Percentiles rank a stretch among this genome's conserved stretches.
These are phyloP conservation scores for Penicillium sp. DNA, from an alignment of 2,329 filamentous ascomycete genomes.

Conservation along the genomic window DNA sequence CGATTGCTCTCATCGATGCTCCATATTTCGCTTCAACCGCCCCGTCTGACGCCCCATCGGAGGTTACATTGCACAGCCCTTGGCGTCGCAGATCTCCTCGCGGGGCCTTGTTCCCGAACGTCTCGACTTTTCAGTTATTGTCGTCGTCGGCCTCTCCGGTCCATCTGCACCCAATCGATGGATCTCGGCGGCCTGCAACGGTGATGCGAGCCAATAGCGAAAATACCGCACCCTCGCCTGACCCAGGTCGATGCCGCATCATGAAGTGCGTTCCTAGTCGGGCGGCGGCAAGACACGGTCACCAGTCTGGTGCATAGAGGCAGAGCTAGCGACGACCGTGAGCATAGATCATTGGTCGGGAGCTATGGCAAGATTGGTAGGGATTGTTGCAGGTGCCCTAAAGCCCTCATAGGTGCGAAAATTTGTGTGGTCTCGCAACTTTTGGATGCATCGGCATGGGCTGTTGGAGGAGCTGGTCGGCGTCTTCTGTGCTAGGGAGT, in stretches of 20 bases:
- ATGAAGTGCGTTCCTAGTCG: neutral
- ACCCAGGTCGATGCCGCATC: conserved; percentile 3
- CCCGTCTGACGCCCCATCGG: conserved; percentile 2
- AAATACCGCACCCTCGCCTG: conserved; percentile 6
- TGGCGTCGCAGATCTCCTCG: conserved; percentile 7
- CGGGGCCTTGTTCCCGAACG: conserved; percentile 3
- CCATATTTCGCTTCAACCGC: conserved; percentile 1
- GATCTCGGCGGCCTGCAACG: conserved; percentile 3
- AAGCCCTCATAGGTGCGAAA: neutral
- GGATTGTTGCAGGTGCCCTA: neutral
- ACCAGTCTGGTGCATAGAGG: neutral
- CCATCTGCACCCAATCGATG: conserved; percentile 3
- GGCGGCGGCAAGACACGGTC: neutral
- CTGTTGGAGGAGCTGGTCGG: no score
- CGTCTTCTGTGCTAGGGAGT: no score
- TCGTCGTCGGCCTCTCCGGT: conserved; percentile 11
- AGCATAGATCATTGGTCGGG: neutral
- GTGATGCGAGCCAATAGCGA: conserved; percentile 11
- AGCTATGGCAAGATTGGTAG: neutral
- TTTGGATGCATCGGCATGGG: no score
- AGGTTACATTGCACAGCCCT: conserved; percentile 11
- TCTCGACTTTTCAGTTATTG: conserved; percentile 4
- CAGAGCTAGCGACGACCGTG: neutral
- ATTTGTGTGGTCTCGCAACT: neutral
- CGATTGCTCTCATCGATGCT: conserved; percentile 2